Conservation (phyloP, 2,329 filamentous ascomycete species). For the Ceratocystis cubensis region DNA sequence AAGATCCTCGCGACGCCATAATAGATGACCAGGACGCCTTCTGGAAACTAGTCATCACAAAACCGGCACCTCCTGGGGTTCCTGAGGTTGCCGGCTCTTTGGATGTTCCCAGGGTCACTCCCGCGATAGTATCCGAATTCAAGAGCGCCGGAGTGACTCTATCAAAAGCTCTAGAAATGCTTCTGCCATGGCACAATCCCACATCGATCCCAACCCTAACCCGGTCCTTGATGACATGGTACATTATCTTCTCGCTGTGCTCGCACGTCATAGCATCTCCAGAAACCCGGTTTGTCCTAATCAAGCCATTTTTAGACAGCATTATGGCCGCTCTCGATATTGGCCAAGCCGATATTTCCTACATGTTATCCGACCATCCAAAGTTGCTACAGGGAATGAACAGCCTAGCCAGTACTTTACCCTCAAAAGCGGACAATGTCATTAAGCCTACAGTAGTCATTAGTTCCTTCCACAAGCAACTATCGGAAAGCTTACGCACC, state of each 20-base stretch:
- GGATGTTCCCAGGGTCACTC: conserved; percentile 3
- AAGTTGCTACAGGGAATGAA: not conserved
- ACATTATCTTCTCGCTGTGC: conserved; percentile 15
- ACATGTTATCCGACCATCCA: conserved; percentile 7
- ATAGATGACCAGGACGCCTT: conserved; percentile 17
- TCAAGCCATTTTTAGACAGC: conserved; percentile 17
- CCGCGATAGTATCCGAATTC: not conserved
- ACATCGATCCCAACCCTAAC: not conserved
- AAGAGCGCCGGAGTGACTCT: conserved; percentile 9
- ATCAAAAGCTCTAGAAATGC: conserved; percentile 2
- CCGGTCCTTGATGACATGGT: conserved; percentile 17
- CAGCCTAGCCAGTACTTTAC: too few relatives aligned
- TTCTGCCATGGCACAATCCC: conserved; percentile 12
- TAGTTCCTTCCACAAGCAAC: conserved; percentile 14
- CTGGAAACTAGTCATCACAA: conserved; percentile 16
- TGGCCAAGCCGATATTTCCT: not conserved
- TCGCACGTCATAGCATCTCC: not conserved
- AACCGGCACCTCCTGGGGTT: conserved; percentile 9
- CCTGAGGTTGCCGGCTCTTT: not conserved
- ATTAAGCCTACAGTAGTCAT: not conserved
- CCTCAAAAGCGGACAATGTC: not conserved
- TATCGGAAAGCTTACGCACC: conserved; percentile 12
- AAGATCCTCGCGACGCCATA: not conserved
- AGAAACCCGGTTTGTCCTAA: conserved; percentile 1
- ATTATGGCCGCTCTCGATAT: conserved; percentile 14